A percentile compares a stretch with the other conserved stretches of the same genome.
Evolutionary conservation across 352 stramenopile species (phyloP).

Genomic region (Pilasporangium apinafurcum): DNA sequence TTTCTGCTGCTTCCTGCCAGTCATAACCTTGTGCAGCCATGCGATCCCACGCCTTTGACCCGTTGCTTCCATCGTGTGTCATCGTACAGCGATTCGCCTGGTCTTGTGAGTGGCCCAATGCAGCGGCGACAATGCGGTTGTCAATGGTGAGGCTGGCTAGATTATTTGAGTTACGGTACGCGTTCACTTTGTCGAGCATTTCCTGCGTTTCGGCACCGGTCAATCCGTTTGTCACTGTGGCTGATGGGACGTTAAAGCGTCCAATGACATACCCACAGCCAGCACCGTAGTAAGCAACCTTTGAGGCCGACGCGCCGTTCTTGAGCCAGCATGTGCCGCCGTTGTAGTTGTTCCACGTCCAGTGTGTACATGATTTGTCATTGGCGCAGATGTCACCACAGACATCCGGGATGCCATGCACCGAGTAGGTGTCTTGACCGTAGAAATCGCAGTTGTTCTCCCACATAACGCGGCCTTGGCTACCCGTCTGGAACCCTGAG

Average conservation of each 20-base stretch:
- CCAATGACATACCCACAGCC: slow-evolving; percentile 31
- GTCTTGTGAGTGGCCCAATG: slow-evolving; percentile 30
- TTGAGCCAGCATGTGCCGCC: slow-evolving; percentile 61
- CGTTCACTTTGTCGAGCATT: slow-evolving; percentile 50
- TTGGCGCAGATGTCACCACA: slow-evolving; percentile 29
- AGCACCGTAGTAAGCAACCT: slow-evolving; percentile 12
- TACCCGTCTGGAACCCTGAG: slow-evolving; percentile 19
- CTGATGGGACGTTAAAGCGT: slow-evolving; percentile 1
- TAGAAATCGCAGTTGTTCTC: slow-evolving; percentile 38
- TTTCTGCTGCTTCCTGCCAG: slow-evolving; percentile 33
- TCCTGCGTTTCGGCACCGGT: slow-evolving; percentile 18
- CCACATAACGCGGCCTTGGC: slow-evolving; percentile 33
- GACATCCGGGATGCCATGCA: slow-evolving; percentile 19
- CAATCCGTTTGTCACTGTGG: slow-evolving; percentile 16
- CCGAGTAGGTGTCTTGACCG: slow-evolving; percentile 17
- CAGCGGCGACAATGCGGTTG: slow-evolving; percentile 19
- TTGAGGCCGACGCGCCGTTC: slow-evolving; percentile 5
- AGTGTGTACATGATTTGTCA: slow-evolving; percentile 27
- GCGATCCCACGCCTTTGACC: slow-evolving; percentile 26
- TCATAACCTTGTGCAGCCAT: slow-evolving; percentile 31
- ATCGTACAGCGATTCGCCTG: slow-evolving; percentile 29
- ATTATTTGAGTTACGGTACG: slow-evolving; percentile 30
- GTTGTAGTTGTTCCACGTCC: slow-evolving; percentile 45
- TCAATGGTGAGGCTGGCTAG: slow-evolving; percentile 31
- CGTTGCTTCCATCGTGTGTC: slow-evolving; percentile 30